These are phyloP conservation scores for Lactarius trivialis DNA, from an alignment of 768 basidiomycete species.

Conservation along the genomic window DNA sequence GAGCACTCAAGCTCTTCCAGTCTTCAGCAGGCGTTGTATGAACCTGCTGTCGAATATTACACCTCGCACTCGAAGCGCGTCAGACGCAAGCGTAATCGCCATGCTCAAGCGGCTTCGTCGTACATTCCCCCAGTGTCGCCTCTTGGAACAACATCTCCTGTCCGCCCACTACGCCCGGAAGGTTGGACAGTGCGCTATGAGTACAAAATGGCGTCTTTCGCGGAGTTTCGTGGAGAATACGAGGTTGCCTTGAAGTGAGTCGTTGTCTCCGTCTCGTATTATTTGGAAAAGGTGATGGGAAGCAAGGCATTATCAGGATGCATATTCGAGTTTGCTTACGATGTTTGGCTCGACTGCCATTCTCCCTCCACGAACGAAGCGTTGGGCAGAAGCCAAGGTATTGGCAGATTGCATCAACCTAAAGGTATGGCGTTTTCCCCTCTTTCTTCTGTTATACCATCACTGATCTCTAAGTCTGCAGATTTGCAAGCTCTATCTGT, in stretches of 20 bases:
- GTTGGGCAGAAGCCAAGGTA: constrained; percentile 98
- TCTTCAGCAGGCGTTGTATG: constrained; percentile 83
- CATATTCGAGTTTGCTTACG: constrained; percentile 71
- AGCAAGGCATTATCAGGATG: constrained; percentile 87
- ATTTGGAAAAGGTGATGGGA: constrained; percentile 10
- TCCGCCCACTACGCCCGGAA: constrained; percentile 66
- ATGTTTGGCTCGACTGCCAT: constrained; percentile 89
- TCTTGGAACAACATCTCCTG: constrained; percentile 33
- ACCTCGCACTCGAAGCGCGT: constrained; percentile 89
- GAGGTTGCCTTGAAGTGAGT: constrained; percentile 88
- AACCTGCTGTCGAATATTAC: constrained; percentile 90
- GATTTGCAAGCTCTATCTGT: constrained; percentile 88
- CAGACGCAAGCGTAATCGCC: constrained; percentile 78
- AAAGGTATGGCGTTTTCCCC: constrained; percentile 47
- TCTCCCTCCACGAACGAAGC: constrained; percentile 86
- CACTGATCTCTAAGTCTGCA: constrained; percentile 27
- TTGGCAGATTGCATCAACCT: constrained; percentile 89
- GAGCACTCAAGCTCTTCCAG: constrained; percentile 32
- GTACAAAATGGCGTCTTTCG: constrained; percentile 96
- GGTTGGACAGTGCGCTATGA: constrained; percentile 97
- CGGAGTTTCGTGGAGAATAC: constrained; percentile 88
- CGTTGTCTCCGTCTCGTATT: constrained; percentile 11
- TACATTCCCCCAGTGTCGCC: constrained; percentile 48
- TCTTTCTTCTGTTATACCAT: not conserved
- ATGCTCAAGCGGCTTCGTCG: constrained; percentile 52